phyloP scores from a whole-genome alignment of 192 early-diverging fungal genomes.

The Coemansia guatemalensis region DNA sequence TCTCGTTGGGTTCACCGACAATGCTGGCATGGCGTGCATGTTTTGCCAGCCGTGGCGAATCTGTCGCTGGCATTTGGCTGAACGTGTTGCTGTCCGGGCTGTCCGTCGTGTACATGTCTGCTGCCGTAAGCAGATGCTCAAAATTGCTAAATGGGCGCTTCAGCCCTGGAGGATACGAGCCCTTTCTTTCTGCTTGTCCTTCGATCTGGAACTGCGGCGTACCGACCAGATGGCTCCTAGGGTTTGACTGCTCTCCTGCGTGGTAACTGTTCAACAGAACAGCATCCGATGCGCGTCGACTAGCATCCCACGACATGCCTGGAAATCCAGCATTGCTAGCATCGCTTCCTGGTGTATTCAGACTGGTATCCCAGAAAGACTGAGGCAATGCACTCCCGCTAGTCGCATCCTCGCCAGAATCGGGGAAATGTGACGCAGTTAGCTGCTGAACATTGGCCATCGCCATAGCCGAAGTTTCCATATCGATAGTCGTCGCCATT shows the following conservation, averaged over 20 bases:
- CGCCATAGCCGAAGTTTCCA: background rate
- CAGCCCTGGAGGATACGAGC: slow-evolving; percentile 31
- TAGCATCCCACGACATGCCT: slow-evolving; percentile 7
- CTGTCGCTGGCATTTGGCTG: background rate
- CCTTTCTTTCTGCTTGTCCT: slow-evolving; percentile 12
- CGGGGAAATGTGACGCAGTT: background rate
- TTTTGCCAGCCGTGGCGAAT: slow-evolving; percentile 14
- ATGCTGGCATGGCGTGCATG: slow-evolving; percentile 38
- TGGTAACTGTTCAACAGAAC: slow-evolving; percentile 26
- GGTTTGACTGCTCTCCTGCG: slow-evolving; percentile 13
- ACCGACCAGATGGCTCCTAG: background rate
- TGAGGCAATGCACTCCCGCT: background rate
- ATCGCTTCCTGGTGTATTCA: background rate
- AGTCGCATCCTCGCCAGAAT: too few relatives aligned
- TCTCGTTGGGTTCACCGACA: slow-evolving; percentile 1
- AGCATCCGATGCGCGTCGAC: slow-evolving; percentile 19
- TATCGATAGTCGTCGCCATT: slow-evolving; percentile 1
- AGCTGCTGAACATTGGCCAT: background rate
- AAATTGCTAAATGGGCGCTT: slow-evolving; percentile 48
- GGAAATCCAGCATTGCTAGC: background rate
- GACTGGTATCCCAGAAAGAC: slow-evolving; percentile 7
- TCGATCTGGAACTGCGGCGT: slow-evolving; percentile 1
- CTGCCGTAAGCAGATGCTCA: slow-evolving; percentile 40
- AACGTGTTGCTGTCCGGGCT: slow-evolving; percentile 1
- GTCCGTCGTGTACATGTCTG: slow-evolving; percentile 30